Base-by-base conservation (phyloP, 2,329 filamentous ascomycete species). In the Trichoderma afroharzianum region DNA sequence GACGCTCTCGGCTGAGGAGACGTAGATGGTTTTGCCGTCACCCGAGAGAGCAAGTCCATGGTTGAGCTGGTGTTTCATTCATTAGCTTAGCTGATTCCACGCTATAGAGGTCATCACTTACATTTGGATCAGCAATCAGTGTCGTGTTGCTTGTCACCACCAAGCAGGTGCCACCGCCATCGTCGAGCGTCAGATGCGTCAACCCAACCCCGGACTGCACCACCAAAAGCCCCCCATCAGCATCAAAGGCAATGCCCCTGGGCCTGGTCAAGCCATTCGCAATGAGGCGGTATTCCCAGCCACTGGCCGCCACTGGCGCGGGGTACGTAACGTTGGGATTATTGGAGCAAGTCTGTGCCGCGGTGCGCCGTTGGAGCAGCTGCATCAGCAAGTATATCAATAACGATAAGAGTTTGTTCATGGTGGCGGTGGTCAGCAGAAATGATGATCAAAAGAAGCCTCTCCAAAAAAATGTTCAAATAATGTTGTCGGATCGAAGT, bases 1-100 rank as follows among this genome's bases (percentile, higher is more conserved):
- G 39, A 92, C 89, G n/a, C 84, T 82, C 62, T 87, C 83, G 6
- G 84, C 77, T 2, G 85, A 87, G 0, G 91, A 93, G 18, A 86
- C 86, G 75, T 87, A 89, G 68, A 90, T 77, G 2, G 84, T 88
- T 53, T 80, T 83, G 68, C 86, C 85, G 77, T 90, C 85, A 4
- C 79, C 77, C 0, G 86, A 87, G 24, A 90, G 76, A 32, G 87
- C 84, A 64, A 90, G 81, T 50, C 86, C 86, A 74, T 90, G 88
- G 75, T 87, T 88, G 21, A 89, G 80, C 85, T 88, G 68, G 6
- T n/a, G n/a, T 32, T 32, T 12, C 6, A 24, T 47, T 24, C n/a
- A 28, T 64, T 18, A 55, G 50, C 18, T 32, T 12, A 55, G 30
- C 43, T 12, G 15, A 39, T 6, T 39, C 15, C 26, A n/a, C 58